Base-by-base conservation (phyloP, 2,329 filamentous ascomycete species). In the Thelonectria rubi region DNA sequence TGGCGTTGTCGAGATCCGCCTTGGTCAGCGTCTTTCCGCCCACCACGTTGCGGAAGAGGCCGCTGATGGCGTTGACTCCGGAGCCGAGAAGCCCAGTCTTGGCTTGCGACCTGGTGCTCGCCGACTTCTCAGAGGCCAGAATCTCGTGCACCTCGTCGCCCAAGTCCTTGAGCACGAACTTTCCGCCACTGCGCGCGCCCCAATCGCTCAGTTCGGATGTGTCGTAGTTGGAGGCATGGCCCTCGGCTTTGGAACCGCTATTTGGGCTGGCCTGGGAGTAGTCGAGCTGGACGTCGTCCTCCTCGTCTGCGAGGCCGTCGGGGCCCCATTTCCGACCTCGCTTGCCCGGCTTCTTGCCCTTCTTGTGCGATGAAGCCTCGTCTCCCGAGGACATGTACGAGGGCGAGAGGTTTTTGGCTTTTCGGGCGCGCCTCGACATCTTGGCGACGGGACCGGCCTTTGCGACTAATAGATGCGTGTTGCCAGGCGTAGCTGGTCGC, bases 91-190 rank as follows among this genome's bases (percentile, higher is more conserved):
- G 80, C 1, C 92, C 91, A 15, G 82, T 80, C 17, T 84, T 80
- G 11, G 79, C 67, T 53, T 83, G 82, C 2, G 81, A 72, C 50
- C 85, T 84, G n/a, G 78, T 67, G 2, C 77, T 74, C 2, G 80
- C 77, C 5, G 78, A 75, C 64, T 85, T 88, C 88, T 93, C 92
- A 20, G 89, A 87, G 34, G 92, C 88, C 46, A 99, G 83, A 58
- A 99, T 97, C 37, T 88, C 90, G 71, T 97, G 90, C 15, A 99
- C 93, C 78, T 99, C 93, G 68, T 97, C 93, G 63, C 94, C 94
- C 7, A 99, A 80, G 72, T 99, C 95, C 73, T 92, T 97, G 65
- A 99, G 81, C 50, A 98, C 90, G 72, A 98, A 99, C 74, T 97
- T 92, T 53, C 95, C 95, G 79, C 94, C 94, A 54, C 86, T 86